Base-by-base conservation (phyloP, 257 asterid species). In the Leptodermis oblonga region DNA sequence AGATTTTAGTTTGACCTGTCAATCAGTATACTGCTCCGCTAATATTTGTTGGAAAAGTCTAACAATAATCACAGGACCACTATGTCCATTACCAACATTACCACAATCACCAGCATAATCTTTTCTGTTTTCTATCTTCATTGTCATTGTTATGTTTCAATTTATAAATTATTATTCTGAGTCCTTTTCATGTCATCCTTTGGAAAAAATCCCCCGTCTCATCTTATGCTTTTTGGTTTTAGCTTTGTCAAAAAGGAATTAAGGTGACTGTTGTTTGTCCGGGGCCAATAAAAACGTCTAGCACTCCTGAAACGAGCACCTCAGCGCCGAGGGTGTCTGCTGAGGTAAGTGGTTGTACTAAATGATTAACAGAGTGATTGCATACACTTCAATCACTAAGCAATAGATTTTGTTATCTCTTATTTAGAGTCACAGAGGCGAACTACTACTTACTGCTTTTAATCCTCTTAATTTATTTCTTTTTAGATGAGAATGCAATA, bases 211-310 rank as follows among this genome's bases (percentile, higher is more conserved):
- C 68, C 73, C 42, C 46, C 51, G 55, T 55, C 52, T 70, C 23
- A 45, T 56, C 56, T 61, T 65, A 13, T 45, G 53, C 63, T 76
- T 56, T 64, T 11, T 73, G 67, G 34, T 78, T 79, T 73, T 89
- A 93, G 97, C 96, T 93, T 71, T 86, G 74, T 69, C 73, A 33
- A 74, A 90, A 76, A 78, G 99, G 99, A 71, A 88, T 93, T 87
- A 86, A 86, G 88, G 97, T 93, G 59, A 93, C 99, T 63, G 81
- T 90, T 77, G 90, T 93, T 71, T 88, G 95, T 80, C 99, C 99
- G 4, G 97, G 99, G 67, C 99, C 99, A 43, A 82, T 93, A 76
- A 81, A 77, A 76, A 84, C 98, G 46, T 45, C 87, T 36, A 62
- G 83, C 58, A 82, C 79, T 79, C 81, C 92, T 41, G 90, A 72